Percentiles rank a stretch among this genome's conserved stretches.
These are phyloP conservation scores for Phytophthora sansomeana DNA, from an alignment of 352 stramenopile species.

Conservation along the genomic window DNA sequence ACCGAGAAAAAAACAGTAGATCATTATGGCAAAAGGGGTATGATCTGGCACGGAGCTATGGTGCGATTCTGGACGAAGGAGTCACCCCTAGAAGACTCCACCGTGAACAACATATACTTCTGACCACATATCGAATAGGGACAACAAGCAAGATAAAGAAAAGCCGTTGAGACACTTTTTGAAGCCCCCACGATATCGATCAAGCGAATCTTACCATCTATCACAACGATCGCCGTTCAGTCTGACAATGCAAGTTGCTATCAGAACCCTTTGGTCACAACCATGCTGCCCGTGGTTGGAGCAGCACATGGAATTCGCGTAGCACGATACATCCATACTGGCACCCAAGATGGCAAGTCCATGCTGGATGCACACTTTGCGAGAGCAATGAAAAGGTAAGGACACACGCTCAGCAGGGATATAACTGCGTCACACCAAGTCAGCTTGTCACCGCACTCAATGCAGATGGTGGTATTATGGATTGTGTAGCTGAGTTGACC, in stretches of 20 bases:
- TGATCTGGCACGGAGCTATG: not conserved
- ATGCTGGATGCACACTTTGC: slow-evolving; percentile 38
- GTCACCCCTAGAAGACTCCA: no score
- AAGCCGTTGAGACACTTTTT: slow-evolving; percentile 29
- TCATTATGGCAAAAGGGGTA: not conserved
- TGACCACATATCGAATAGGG: not conserved
- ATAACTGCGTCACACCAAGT: slow-evolving; percentile 28
- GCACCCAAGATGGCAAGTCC: slow-evolving; percentile 38
- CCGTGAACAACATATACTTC: no score
- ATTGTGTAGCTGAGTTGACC: slow-evolving; percentile 38
- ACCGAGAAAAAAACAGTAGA: not conserved
- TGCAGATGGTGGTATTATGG: slow-evolving; percentile 32
- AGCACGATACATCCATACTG: slow-evolving; percentile 29
- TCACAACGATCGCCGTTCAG: slow-evolving; percentile 27
- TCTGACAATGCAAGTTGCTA: slow-evolving; percentile 41
- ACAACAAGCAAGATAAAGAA: slow-evolving; percentile 40
- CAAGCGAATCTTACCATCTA: slow-evolving; percentile 14
- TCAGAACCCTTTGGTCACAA: slow-evolving; percentile 22
- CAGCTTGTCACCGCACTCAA: slow-evolving; percentile 31
- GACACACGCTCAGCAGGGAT: slow-evolving; percentile 14
- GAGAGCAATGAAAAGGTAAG: slow-evolving; percentile 18
- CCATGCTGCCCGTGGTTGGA: slow-evolving; percentile 30
- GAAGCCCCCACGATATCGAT: slow-evolving; percentile 36
- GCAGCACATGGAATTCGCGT: slow-evolving; percentile 16
- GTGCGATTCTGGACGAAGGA: not conserved